Conservation (phyloP, 2,329 filamentous ascomycete genomes). For the Trichoderma semiorbis region DNA sequence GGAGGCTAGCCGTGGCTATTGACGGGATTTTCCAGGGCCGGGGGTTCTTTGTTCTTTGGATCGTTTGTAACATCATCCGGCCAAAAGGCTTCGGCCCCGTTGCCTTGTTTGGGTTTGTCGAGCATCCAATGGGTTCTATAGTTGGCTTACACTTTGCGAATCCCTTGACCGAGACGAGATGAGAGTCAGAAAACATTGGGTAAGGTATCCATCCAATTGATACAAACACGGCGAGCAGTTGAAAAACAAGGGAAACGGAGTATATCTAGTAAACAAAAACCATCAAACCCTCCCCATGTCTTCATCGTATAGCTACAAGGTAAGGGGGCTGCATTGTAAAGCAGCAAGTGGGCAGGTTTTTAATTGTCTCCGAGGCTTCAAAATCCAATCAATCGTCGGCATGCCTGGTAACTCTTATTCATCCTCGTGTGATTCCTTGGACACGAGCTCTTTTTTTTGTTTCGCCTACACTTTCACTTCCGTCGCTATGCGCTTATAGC, state of each 20-base stretch:
- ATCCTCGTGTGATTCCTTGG: not conserved
- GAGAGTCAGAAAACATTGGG: not conserved
- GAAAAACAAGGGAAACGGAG: not conserved
- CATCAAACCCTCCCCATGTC: not conserved
- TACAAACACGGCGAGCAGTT: not conserved
- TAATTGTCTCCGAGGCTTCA: not conserved
- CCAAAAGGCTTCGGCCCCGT: not conserved
- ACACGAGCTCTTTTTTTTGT: not conserved
- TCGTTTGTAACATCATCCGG: not conserved
- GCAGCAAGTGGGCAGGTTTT: not conserved
- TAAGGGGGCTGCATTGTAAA: not conserved
- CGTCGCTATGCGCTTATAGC: constrained; percentile 10
- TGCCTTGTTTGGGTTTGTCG: not conserved
- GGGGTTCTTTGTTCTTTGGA: not conserved
- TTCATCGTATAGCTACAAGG: not conserved
- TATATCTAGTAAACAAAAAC: not conserved
- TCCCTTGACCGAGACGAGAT: not conserved
- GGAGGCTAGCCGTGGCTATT: not conserved
- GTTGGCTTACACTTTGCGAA: not conserved
- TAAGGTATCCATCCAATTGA: not conserved
- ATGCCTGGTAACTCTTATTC: not conserved
- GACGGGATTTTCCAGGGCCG: not conserved
- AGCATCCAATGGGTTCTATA: not conserved
- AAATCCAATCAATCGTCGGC: not conserved
- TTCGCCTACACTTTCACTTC: not conserved